These are phyloP conservation scores for Moelleriella libera DNA, from an alignment of 2,329 filamentous ascomycete genomes.

Conservation along the genomic window DNA sequence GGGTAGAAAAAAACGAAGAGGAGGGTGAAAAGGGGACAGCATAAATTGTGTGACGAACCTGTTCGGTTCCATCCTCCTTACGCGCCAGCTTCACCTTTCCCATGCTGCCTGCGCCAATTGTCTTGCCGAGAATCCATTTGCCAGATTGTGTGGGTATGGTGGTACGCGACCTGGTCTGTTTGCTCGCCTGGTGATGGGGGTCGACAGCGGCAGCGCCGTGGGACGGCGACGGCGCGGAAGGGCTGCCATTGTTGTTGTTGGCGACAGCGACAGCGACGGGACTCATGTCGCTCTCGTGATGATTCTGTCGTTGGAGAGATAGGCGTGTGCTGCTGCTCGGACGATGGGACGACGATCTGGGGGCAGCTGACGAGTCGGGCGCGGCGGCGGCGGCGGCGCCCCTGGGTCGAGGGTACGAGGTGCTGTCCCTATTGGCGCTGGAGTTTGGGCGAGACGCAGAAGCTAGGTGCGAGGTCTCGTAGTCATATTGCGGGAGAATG, in stretches of 20 bases:
- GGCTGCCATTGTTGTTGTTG: constrained; percentile 31
- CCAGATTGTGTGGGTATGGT: constrained; percentile 83
- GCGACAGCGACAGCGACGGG: constrained; percentile 27
- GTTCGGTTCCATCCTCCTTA: constrained; percentile 78
- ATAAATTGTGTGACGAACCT: constrained; percentile 40
- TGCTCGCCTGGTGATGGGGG: constrained; percentile 19
- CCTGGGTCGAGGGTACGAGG: constrained; percentile 21
- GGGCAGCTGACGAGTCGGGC: constrained; percentile 20
- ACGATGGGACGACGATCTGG: constrained; percentile 22
- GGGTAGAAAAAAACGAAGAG: background rate
- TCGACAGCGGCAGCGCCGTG: constrained; percentile 24
- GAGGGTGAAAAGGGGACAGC: background rate
- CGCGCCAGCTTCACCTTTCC: constrained; percentile 95
- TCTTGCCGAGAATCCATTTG: constrained; percentile 92
- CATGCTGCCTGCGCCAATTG: constrained; percentile 95
- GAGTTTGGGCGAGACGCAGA: constrained; percentile 41
- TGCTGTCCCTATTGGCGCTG: constrained; percentile 49
- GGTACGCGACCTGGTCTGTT: constrained; percentile 49
- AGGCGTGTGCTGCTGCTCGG: constrained; percentile 37
- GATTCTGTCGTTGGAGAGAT: constrained; percentile 16
- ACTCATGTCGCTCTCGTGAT: constrained; percentile 28
- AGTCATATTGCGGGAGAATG: constrained; percentile 47
- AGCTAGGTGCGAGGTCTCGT: constrained; percentile 56
- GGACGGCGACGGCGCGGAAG: constrained; percentile 34
- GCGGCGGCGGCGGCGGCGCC: constrained; percentile 26